Percentiles rank a stretch among this genome's conserved stretches.
phyloP scores from a whole-genome alignment of 176 grass and related monocot species.

The sorghum (Sorghum bicolor) region DNA sequence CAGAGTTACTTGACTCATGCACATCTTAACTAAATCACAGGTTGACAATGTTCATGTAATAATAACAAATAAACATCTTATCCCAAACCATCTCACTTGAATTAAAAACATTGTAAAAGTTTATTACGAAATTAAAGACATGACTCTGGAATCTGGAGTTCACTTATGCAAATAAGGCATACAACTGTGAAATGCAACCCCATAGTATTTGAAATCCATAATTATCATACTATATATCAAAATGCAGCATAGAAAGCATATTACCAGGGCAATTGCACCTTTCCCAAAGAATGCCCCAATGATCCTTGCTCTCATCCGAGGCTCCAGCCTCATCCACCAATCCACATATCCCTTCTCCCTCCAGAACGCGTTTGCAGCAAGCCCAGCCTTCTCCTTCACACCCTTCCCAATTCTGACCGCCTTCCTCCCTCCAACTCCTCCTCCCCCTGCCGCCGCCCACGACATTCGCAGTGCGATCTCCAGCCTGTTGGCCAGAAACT shows the following conservation, averaged over 20 bases:
- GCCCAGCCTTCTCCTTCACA: slow-evolving; percentile 64
- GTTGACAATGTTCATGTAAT: neutral
- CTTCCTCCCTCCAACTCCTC: slow-evolving; percentile 46
- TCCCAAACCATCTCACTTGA: neutral
- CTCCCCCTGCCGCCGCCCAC: slow-evolving; percentile 50
- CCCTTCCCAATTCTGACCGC: slow-evolving; percentile 52
- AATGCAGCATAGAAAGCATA: slow-evolving; percentile 23
- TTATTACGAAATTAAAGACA: neutral
- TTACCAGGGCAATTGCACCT: slow-evolving; percentile 65
- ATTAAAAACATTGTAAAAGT: slow-evolving; percentile 10
- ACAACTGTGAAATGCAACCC: slow-evolving; percentile 3
- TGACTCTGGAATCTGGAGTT: neutral
- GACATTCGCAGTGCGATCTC: slow-evolving; percentile 80
- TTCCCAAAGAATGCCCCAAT: slow-evolving; percentile 68
- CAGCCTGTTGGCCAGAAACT: slow-evolving; percentile 69
- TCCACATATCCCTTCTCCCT: slow-evolving; percentile 93
- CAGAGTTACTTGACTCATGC: neutral
- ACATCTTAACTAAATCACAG: neutral
- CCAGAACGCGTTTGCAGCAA: slow-evolving; percentile 83
- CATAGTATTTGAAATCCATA: slow-evolving; percentile 2
- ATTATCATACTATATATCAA: neutral
- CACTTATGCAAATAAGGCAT: neutral
- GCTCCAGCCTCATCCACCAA: slow-evolving; percentile 86
- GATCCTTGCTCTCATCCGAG: slow-evolving; percentile 54
- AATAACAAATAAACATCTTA: neutral